Evolutionary conservation across 257 asterid species (phyloP), one percentile per base, ranked within the genome.

Genomic region (Marsdenia floribunda): DNA sequence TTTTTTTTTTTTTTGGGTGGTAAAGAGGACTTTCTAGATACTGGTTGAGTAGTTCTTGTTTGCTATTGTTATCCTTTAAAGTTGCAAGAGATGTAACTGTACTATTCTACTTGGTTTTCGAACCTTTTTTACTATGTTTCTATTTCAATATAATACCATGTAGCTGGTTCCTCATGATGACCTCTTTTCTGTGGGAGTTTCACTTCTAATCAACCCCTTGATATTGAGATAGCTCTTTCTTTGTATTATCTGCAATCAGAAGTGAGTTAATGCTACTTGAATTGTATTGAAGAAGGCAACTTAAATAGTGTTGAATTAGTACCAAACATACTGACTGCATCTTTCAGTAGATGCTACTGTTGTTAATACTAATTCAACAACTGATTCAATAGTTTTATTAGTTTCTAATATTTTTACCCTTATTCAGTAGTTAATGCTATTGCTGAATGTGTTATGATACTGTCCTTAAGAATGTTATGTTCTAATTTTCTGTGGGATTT

Each of bases 401-500:
- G n/a, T n/a, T n/a, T n/a, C n/a, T n/a, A n/a, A n/a, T n/a, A n/a
- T n/a, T n/a, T n/a, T n/a, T n/a, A n/a, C n/a, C n/a, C n/a, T n/a
- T n/a, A n/a, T n/a, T n/a, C n/a, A n/a, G n/a, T n/a, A n/a, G n/a
- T n/a, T n/a, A n/a, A n/a, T n/a, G n/a, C n/a, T n/a, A n/a, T n/a
- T n/a, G n/a, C 72, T 49, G 54, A 59, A 73, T 44, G 35, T 73
- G 59, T 26, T 60, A 44, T 73, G 61, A 71, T 53, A 70, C 29
- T 70, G 29, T 70, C 15, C 3, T n/a, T 64, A 26, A n/a, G 38
- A 19, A 63, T 16, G 18, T 35, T 46, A 53, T 53, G 19, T 29
- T 18, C 29, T 24, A 21, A n/a, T 8, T 10, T 2, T 44, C 77
- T 63, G 38, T 61, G 29, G n/a, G n/a, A n/a, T n/a, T n/a, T n/a